phyloP scores from a whole-genome alignment of 2,329 filamentous ascomycete species.

The Raffaelea albimanens region DNA sequence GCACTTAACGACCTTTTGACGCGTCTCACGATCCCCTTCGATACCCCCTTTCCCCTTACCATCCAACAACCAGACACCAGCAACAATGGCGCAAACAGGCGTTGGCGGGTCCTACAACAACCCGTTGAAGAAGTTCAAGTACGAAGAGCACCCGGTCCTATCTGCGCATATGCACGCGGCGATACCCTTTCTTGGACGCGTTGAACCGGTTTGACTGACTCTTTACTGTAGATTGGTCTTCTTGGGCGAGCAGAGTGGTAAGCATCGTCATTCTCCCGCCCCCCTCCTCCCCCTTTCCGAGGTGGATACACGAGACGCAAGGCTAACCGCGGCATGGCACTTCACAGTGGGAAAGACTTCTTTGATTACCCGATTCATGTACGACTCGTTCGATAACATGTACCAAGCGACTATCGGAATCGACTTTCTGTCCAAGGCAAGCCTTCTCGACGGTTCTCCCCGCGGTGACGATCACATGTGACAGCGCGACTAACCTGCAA shows the following conservation, averaged over 20 bases:
- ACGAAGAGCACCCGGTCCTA: conserved; percentile 13
- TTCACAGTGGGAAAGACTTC: conserved; percentile 89
- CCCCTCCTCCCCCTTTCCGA: neutral
- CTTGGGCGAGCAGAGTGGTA: conserved; percentile 97
- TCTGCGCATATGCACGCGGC: too few species aligned
- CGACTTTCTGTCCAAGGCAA: conserved; percentile 95
- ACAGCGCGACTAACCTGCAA: conserved; percentile 5
- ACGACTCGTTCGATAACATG: conserved; percentile 99
- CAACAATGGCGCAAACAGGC: conserved; percentile 66
- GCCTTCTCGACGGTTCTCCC: neutral
- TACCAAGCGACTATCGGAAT: conserved; percentile 99
- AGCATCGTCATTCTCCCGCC: conserved; percentile 18
- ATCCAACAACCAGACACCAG: neutral
- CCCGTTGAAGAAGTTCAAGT: conserved; percentile 99
- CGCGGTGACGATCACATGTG: neutral
- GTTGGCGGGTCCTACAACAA: conserved; percentile 87
- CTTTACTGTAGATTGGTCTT: conserved; percentile 71
- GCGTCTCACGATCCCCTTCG: neutral
- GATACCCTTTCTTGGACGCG: too few species aligned
- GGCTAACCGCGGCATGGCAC: conserved; percentile 3
- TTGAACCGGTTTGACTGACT: conserved; percentile 3
- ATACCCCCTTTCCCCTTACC: neutral
- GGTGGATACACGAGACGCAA: neutral
- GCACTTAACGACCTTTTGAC: neutral
- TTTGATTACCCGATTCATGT: conserved; percentile 98